phyloP scores from a whole-genome alignment of 208 protist species.

The Acanthamoeba lenticulata region DNA sequence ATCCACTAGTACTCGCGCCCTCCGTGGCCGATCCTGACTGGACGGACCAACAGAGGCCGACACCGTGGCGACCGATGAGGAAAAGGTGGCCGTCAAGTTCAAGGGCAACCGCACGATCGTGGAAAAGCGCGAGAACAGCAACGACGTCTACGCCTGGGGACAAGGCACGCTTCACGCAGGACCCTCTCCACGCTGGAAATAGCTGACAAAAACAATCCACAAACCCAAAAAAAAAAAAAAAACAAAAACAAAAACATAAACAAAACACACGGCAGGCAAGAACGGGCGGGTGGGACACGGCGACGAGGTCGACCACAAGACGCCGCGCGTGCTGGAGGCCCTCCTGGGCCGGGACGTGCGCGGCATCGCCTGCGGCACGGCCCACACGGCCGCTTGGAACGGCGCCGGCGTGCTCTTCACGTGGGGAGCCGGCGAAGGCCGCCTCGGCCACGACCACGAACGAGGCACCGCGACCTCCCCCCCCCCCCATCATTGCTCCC shows the following conservation, averaged over 20 bases:
- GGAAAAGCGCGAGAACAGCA: slow-evolving; percentile 15
- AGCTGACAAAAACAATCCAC: no score
- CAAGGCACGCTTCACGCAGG: background rate
- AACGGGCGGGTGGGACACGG: slow-evolving; percentile 40
- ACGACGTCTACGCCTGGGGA: slow-evolving; percentile 18
- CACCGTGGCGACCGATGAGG: background rate
- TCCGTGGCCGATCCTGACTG: background rate
- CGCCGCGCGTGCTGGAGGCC: slow-evolving; percentile 1
- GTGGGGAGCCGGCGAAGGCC: slow-evolving; percentile 14
- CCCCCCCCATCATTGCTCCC: no score
- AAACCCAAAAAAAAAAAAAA: no score
- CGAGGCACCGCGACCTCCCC: background rate
- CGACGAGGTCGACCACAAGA: background rate
- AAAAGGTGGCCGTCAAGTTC: slow-evolving; percentile 38
- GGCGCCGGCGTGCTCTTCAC: background rate
- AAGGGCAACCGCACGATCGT: slow-evolving; percentile 26
- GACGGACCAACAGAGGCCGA: background rate
- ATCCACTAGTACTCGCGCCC: background rate
- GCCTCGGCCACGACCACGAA: slow-evolving; percentile 21
- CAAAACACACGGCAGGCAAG: background rate
- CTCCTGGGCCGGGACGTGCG: slow-evolving; percentile 35
- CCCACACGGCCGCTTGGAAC: slow-evolving; percentile 32
- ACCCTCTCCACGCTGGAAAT: no score
- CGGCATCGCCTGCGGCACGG: background rate
- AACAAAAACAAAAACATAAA: no score